A percentile compares a stretch with the other conserved stretches of the same genome.
phyloP scores from a whole-genome alignment of 345 rosid species.

The Gossypium raimondii region DNA sequence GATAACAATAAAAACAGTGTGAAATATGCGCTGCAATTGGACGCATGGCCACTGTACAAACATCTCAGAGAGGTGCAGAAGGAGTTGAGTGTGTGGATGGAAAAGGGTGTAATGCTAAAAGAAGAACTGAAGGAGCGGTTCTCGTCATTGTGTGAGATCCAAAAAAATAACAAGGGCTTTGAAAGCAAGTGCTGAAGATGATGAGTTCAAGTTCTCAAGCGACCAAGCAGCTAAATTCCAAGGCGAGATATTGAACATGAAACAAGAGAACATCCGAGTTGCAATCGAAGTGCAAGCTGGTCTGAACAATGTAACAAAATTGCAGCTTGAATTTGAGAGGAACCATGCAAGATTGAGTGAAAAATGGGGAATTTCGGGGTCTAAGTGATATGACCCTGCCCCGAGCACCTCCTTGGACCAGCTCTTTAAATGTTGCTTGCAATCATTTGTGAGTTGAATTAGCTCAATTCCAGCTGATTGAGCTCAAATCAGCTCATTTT shows the following conservation, averaged over 20 bases:
- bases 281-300: slow-evolving; percentile 93
- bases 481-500: too few relatives aligned
- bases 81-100: slow-evolving; percentile 67
- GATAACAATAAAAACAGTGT: slow-evolving; percentile 31
- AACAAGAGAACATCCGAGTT: slow-evolving; percentile 92
- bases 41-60: slow-evolving; percentile 59
- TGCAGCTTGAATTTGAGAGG: slow-evolving; percentile 71
- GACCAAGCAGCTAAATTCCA: slow-evolving; percentile 94
- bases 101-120: slow-evolving; percentile 52
- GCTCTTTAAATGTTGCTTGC: too few relatives aligned
- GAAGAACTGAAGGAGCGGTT: slow-evolving; percentile 63
- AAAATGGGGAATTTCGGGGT: slow-evolving; percentile 45
- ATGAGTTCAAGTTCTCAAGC: slow-evolving; percentile 89
- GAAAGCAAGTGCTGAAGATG: slow-evolving; percentile 73
- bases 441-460: too few relatives aligned
- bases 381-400: too few relatives aligned
- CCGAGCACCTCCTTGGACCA: too few relatives aligned
- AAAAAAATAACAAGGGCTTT: slow-evolving; percentile 62
- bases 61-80: slow-evolving; percentile 63
- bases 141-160: slow-evolving; percentile 58
- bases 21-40: slow-evolving; percentile 45
- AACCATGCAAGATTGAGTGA: slow-evolving; percentile 51
- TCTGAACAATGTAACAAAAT: slow-evolving; percentile 62
- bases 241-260: slow-evolving; percentile 96
- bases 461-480: too few relatives aligned